These are phyloP conservation scores for Colletotrichum scovillei DNA, from an alignment of 2,329 filamentous ascomycete species.

Conservation along the genomic window DNA sequence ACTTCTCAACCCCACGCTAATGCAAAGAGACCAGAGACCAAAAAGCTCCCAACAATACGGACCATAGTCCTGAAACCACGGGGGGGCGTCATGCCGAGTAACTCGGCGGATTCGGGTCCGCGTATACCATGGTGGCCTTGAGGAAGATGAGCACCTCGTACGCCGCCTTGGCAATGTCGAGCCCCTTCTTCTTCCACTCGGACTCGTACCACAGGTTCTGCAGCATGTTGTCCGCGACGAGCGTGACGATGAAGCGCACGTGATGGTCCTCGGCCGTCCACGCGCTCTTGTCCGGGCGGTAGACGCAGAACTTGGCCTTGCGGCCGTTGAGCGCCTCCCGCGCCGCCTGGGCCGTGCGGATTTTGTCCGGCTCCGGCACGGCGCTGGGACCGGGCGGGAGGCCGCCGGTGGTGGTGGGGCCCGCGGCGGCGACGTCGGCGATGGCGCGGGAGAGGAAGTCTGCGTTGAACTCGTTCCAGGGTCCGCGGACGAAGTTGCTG, in stretches of 20 bases:
- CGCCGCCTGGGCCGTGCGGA: conserved; percentile 43
- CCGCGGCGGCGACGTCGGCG: not conserved
- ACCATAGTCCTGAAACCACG: not conserved
- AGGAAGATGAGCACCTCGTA: conserved; percentile 52
- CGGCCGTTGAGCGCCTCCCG: conserved; percentile 45
- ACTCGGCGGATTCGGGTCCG: conserved; percentile 42
- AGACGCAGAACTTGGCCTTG: conserved; percentile 45
- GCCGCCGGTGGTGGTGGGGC: not conserved
- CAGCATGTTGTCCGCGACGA: conserved; percentile 49
- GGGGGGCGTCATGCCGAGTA: conserved; percentile 38
- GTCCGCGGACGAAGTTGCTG: conserved; percentile 45
- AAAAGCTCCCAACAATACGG: not conserved
- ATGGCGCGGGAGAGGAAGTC: conserved; percentile 43
- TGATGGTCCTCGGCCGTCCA: conserved; percentile 52
- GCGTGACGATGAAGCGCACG: conserved; percentile 51
- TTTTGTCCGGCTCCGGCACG: conserved; percentile 48
- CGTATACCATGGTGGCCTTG: conserved; percentile 38
- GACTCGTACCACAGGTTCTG: conserved; percentile 45
- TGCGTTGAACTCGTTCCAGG: conserved; percentile 50
- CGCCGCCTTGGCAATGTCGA: conserved; percentile 47
- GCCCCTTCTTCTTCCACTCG: conserved; percentile 45
- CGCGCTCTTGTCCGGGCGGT: conserved; percentile 49
- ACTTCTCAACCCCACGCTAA: not conserved
- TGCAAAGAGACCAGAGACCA: not conserved
- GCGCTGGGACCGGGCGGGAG: not conserved